Base-by-base conservation (phyloP, 208 protist genomes). In the Naegleria fowleri region DNA sequence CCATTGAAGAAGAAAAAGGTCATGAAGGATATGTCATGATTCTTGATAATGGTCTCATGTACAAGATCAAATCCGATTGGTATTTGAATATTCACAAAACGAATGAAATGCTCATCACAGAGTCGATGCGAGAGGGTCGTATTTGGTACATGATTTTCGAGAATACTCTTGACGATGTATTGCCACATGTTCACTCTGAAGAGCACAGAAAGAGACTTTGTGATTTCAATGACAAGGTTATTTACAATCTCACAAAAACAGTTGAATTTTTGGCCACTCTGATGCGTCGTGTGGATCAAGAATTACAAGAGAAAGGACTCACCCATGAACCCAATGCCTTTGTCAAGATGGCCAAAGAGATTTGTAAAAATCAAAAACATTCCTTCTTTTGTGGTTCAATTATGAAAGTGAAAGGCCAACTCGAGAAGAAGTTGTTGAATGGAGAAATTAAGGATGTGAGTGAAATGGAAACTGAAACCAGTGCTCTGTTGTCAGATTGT, bases 21-120 rank as follows among this genome's bases (percentile, higher is more conserved):
- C 7, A 51, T 3, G 87, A 90, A 48, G 87, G 87, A 79, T 90
- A n/a, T 48, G 87, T 90, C 15, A 51, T 90, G 55, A 22, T 52
- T 39, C 79, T 90, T 36, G 6, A 40, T 16, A 40, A 83, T 79
- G 87, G 87, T 25, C 5, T 11, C 13, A 90, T 90, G 87, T 79
- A 22, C 59, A 90, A 90, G 79, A 51, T 90, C 3, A 90, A 90
- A 90, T 51, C 87, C 5, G 38, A 90, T 90, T 90, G 87, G 87
- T 90, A 90, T 83, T 41, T 33, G 22, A 41, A 67, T 40, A 33
- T 89, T 67, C 86, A 89, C n/a, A 38, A 89, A 33, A 79, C 67
- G 25, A 79, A 89, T 79, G 67, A 79, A 79, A 79, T 79, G 67
- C 25, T 79, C 19, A 29, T 36, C 9, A 79, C 67, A 11, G 67